Percentiles rank a stretch among this genome's conserved stretches.
phyloP scores from a whole-genome alignment of 2,329 filamentous ascomycete genomes.

The Fonsecaea pugnacius region DNA sequence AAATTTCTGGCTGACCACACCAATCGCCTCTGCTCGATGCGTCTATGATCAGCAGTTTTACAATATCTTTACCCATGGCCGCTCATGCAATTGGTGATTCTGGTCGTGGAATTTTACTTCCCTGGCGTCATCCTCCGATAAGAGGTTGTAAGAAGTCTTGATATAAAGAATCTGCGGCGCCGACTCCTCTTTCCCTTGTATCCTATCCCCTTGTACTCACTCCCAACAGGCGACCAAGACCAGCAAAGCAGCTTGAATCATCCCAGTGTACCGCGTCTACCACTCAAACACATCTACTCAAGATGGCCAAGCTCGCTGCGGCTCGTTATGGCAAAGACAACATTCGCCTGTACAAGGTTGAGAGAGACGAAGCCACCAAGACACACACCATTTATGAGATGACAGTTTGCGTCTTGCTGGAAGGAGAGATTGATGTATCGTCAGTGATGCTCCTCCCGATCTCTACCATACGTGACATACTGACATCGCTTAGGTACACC shows the following conservation, averaged over 20 bases:
- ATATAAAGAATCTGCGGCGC: slow-evolving; percentile 15
- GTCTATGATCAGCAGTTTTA: slow-evolving; percentile 31
- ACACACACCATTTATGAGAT: slow-evolving; percentile 89
- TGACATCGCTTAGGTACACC: slow-evolving; percentile 70
- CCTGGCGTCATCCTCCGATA: slow-evolving; percentile 26
- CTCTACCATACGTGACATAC: background rate
- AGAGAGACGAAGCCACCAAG: slow-evolving; percentile 75
- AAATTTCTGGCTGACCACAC: slow-evolving; percentile 9
- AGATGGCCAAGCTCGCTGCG: slow-evolving; percentile 47
- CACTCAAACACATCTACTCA: slow-evolving; percentile 8
- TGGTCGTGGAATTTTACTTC: slow-evolving; percentile 22
- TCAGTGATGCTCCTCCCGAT: slow-evolving; percentile 50
- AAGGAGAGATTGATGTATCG: slow-evolving; percentile 87
- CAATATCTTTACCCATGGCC: slow-evolving; percentile 20
- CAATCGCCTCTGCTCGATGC: slow-evolving; percentile 25
- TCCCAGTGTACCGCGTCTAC: background rate
- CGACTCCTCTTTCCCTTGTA: slow-evolving; percentile 1
- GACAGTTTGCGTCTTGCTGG: slow-evolving; percentile 89
- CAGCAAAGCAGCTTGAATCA: background rate
- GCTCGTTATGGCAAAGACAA: slow-evolving; percentile 77
- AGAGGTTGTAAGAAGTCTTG: slow-evolving; percentile 11
- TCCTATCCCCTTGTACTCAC: background rate
- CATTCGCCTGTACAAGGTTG: slow-evolving; percentile 94
- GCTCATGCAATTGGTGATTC: slow-evolving; percentile 27
- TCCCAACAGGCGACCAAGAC: background rate